Evolutionary conservation across 2,329 filamentous ascomycete species (phyloP), one percentile per base, ranked within the genome.

Genomic region (Fusarium mangiferae): DNA sequence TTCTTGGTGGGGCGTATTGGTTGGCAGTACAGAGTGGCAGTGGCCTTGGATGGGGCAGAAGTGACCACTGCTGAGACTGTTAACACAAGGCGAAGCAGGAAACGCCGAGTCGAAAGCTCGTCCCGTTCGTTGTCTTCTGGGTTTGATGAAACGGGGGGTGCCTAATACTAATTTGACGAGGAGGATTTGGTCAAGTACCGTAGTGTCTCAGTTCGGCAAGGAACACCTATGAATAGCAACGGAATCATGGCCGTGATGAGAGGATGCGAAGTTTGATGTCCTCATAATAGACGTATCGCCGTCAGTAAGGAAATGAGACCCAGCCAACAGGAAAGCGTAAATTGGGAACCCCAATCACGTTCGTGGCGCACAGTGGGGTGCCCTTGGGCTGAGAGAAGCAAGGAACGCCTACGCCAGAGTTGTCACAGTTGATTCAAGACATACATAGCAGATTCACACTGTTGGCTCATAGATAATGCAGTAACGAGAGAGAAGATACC

Each of bases 71-170:
- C n/a, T 67, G 65, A 60, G 51, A 67, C 63, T 56, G 24, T 54
- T 58, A 51, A 74, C 41, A 60, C 61, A 73, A 56, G 73, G 59
- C 68, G 41, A 73, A 72, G 66, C 56, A 69, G 60, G 59, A 68
- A 69, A 64, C 64, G 33, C 62, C 46, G 67, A 72, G 42, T 51
- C 51, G 38, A 39, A 56, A 72, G 58, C 62, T 51, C 42, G 33
- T 74, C 67, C 54, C 54, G 38, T 41, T 64, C 14, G 28, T 38
- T 42, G 36, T 26, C 51, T 11, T 52, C 49, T 55, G 26, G 42
- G 39, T 33, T 48, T 57, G 46, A 56, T 63, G 49, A 55, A 58
- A 30, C 38, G 49, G 48, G 45, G 45, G n/a, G 30, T 46, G 52
- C 45, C 48, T 58, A 68, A 62, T 54, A 48, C 66, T 46, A 51